Conservation (phyloP, 1,139 yeast genomes). For the Yamadazyma friedrichii region DNA sequence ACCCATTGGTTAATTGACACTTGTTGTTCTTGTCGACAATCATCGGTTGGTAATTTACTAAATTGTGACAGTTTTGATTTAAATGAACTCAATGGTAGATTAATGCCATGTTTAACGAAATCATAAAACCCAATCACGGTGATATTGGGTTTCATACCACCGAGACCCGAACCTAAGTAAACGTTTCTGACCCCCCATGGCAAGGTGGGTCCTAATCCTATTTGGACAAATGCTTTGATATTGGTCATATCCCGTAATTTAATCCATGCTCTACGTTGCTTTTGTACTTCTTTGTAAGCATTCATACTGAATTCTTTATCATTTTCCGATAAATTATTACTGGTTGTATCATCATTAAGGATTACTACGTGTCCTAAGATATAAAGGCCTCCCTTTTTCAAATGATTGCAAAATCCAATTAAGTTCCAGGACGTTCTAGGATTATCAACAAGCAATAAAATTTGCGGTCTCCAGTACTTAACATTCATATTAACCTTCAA, state of each 20-base stretch:
- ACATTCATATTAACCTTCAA: constrained; percentile 84
- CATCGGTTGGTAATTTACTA: constrained; percentile 71
- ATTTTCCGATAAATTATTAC: constrained; percentile 16
- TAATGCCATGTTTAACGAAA: constrained; percentile 42
- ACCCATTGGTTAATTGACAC: constrained; percentile 85
- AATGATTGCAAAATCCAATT: constrained; percentile 89
- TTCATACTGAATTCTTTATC: constrained; percentile 28
- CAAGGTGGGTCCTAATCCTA: constrained; percentile 81
- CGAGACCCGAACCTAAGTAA: constrained; percentile 87
- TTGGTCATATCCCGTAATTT: constrained; percentile 73
- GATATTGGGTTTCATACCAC: constrained; percentile 96
- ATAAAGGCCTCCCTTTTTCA: constrained; percentile 92
- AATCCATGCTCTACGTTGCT: constrained; percentile 79
- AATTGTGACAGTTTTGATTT: constrained; percentile 16
- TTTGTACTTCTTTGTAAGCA: constrained; percentile 60
- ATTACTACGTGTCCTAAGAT: constrained; percentile 89
- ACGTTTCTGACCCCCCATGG: constrained; percentile 98
- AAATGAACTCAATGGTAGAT: constrained; percentile 24
- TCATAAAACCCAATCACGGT: constrained; percentile 89
- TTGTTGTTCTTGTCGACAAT: constrained; percentile 67
- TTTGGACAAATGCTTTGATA: constrained; percentile 90
- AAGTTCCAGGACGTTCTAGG: constrained; percentile 90
- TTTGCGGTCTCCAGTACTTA: constrained; percentile 97
- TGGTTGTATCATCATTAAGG: constrained; percentile 42
- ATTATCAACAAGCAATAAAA: constrained; percentile 79